Base-by-base conservation (phyloP, 805 yeast species). In the Lipomyces lipofer region DNA sequence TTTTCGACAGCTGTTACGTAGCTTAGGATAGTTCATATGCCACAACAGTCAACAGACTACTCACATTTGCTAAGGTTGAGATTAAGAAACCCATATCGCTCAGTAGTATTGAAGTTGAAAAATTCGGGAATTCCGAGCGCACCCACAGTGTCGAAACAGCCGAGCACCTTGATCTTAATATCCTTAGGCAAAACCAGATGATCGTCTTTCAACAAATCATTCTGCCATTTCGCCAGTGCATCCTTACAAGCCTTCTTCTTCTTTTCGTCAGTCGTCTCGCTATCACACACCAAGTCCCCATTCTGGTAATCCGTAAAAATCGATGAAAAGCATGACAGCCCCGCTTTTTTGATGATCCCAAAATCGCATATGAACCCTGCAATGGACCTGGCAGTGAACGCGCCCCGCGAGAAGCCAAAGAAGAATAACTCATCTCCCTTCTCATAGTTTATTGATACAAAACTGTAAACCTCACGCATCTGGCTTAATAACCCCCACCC, bases 121-220 rank as follows among this genome's bases (percentile, higher is more conserved):
- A 46, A 22, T n/a, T 36, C 29, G 6, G 59, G 61, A 30, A 54
- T 13, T n/a, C 59, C 61, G n/a, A 57, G 27, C 13, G 61, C 32
- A 15, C 59, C 61, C n/a, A 57, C 61, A 9, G 61, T 57, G 39
- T 57, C 61, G 28, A 57, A 57, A 29, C 59, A 54, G 24, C 61
- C 58, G 21, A 57, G 40, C 4, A 44, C 49, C 30, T 54, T 21
- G 15, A 52, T 42, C 12, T 12, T 45, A n/a, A 54, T 29, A 35
- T 15, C 12, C n/a, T 7, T n/a, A 6, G 27, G 30, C 45, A 15
- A 2, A 21, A 36, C 30, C 28, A 44, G 29, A 4, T 3, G 24
- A 10, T 24, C 35, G 8, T 15, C 13, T 6, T 2, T 1, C 21
- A 2, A n/a, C 35, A 43, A 22, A 6, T 15, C 35, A 9, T 1